Base-by-base conservation (phyloP, 352 stramenopile species). In the Phytophthora agathidicida region DNA sequence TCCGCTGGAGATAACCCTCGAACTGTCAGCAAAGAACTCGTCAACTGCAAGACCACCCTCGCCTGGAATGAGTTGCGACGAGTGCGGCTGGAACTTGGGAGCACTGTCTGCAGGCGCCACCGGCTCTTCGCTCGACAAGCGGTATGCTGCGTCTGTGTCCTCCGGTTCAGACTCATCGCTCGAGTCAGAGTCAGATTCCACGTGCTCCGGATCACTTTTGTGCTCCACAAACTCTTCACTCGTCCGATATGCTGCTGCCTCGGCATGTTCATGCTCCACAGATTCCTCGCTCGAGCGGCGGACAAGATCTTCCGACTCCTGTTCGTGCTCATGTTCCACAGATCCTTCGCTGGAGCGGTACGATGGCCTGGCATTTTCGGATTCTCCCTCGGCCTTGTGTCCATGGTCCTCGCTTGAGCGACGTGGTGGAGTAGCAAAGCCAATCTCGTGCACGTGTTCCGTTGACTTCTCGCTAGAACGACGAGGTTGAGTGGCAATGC, bases 21-120 rank as follows among this genome's bases (percentile, higher is more conserved):
- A 58, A 20, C 35, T 61, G 14, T 72, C 37, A 42, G 51, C 56
- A 13, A 46, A 47, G 35, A 75, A 72, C 41, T 68, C 61, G 22
- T 75, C 61, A n/a, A 72, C 56, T 19, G 45, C 43, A 13, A 17
- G 3, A 33, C 53, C 36, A 41, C 61, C 53, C 42, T 72, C 66
- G 6, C 61, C 56, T 26, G 38, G 24, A 59, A 66, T 28, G 19
- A 72, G 62, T 28, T 71, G 56, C 9, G 61, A 75, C 16, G 31
- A 69, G 7, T 59, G 28, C 5, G 45, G 44, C 19, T 55, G 22
- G 27, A 75, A 71, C 7, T 55, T 65, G 8, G 38, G 6, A 14
- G 26, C 16, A 26, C 27, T 70, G 14, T 27, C 54, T 28, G 42
- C 20, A 53, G 30, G 38, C 24, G 42, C 48, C 47, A 52, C 37